phyloP scores from a whole-genome alignment of 108 stramenopile genomes.

The Aureococcus anophagefferens region DNA sequence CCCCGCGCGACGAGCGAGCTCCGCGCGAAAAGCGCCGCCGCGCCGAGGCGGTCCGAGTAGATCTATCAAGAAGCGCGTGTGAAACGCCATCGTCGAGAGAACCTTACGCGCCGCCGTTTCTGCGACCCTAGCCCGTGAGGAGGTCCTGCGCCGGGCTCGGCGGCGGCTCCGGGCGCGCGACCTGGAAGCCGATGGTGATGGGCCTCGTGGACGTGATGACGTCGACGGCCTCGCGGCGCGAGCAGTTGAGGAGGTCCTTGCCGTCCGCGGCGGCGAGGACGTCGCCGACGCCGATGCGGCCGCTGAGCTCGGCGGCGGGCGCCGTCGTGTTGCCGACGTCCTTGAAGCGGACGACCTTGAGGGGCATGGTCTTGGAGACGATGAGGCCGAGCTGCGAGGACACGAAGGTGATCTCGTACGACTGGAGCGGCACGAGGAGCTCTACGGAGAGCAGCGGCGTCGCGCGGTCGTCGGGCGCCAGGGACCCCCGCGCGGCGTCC shows the following conservation, averaged over 20 bases:
- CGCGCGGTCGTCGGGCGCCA: background rate
- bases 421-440: background rate
- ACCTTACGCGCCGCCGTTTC: too few relatives aligned
- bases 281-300: background rate
- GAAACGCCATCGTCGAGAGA: too few relatives aligned
- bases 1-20: too few relatives aligned
- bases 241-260: background rate
- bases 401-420: background rate
- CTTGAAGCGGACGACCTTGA: background rate
- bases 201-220: background rate
- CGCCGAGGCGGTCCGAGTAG: too few relatives aligned
- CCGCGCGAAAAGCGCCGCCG: too few relatives aligned
- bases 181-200: background rate
- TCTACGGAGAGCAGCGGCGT: background rate
- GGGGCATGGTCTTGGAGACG: background rate
- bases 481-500: background rate
- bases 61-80: too few relatives aligned
- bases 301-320: background rate
- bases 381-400: background rate
- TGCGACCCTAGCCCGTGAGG: too few relatives aligned
- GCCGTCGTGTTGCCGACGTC: background rate
- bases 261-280: background rate
- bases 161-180: too few relatives aligned
- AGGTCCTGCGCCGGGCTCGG: too few relatives aligned
- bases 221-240: background rate